Evolutionary conservation across 179 eudicot genomes (phyloP), one percentile per base, ranked within the genome.

Genomic region (Silene noctiflora): DNA sequence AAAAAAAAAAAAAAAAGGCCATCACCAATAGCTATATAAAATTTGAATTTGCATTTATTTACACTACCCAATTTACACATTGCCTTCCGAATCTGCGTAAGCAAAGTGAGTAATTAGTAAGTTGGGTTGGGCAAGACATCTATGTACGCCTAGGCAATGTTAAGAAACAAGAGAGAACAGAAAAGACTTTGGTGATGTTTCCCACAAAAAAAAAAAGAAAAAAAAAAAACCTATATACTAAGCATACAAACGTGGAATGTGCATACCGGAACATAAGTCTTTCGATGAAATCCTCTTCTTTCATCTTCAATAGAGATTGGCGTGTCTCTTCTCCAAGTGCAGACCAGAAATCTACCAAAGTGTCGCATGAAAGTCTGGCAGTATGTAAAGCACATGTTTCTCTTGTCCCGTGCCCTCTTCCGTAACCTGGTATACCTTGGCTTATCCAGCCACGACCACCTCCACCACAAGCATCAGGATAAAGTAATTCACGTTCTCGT

Each of bases 401-500:
- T 77, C 99, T 89, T 12, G 89, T 88, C 74, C 96, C 99, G 85
- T 96, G 99, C 13, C 96, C 97, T 88, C 99, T 87, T 24, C 99
- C 97, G 67, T 91, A 95, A 65, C 96, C 84, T 58, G 87, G 79
- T 76, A 88, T 88, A 66, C 97, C 99, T 85, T 93, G 99, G 86
- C 96, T 92, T 65, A 93, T 96, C 99, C 99, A 96, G 64, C 99
- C 99, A 58, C 99, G 83, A 79, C 94, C 96, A 81, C 90, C 96
- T 27, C 98, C 99, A 71, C 99, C 99, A 86, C 99, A 96, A 48
- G 99, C 99, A 83, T 96, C 98, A 62, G 99, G 99, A 84, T 93
- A 96, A 27, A 93, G 86, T 82, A 93, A 84, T 67, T 91, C 96
- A 72, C 99, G 88, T 83, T 96, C 98, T 75, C 97, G 84, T 79